Base-by-base conservation (phyloP, 345 rosid species). In the Eucalyptus marginata region DNA sequence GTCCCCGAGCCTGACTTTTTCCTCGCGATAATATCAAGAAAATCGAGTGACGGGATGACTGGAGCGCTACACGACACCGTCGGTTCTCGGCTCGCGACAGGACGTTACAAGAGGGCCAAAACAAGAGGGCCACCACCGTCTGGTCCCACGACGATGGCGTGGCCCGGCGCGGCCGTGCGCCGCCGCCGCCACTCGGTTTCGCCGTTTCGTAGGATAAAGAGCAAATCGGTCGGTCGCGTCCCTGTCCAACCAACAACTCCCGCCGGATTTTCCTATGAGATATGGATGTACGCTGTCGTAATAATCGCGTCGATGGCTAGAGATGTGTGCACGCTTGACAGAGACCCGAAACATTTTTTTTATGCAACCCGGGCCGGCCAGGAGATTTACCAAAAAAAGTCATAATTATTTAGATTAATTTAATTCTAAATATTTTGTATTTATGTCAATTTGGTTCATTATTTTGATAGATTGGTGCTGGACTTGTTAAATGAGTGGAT, bases 381-480 rank as follows among this genome's bases (percentile, higher is more conserved):
- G 6, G 40, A 31, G 20, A 52, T 7, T 56, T 56, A 56, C 4
- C 62, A 24, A 24, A 25, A 58, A 58, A 58, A 0, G 3, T 52
- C 58, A 7, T 52, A 52, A 52, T 27, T 59, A 1, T 13, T 27
- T 59, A 5, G 1, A 5, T 5, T 59, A 6, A 62, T 62, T 27
- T 0, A 0, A 2, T 27, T 3, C 0, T 62, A 62, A 29, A 12
- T 1, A 0, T 62, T 62, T 62, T 62, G 2, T 10, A 5, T 24
- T 56, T 24, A 0, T 56, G 1, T 56, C 3, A 25, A 56, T 56
- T 56, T 5, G 0, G 5, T 56, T 10, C 13, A 2, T 40, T 40
- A 40, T 22, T 56, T 9, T 24, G 29, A 22, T 25, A 56, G 2
- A 13, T 2, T 24, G 3, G 1, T 52, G 10, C 9, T 7, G 8